Base-by-base conservation (phyloP, 2,329 filamentous ascomycete species). In the Aspergillus vadensis region DNA sequence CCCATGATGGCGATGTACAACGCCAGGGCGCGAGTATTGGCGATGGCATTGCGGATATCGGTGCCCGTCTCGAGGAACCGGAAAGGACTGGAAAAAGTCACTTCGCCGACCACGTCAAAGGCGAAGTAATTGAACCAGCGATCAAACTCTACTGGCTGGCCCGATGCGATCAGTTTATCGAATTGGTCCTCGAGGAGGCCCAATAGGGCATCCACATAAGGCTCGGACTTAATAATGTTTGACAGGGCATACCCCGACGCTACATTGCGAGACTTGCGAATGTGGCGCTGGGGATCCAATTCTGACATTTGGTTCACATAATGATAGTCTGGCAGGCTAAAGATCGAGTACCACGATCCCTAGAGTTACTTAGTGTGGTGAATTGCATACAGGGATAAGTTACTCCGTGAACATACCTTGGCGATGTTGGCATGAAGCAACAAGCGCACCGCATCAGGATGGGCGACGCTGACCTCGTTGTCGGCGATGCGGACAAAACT, bases 401-500 rank as follows among this genome's bases (percentile, higher is more conserved):
- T 38, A 15, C 17, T 19, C 17, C 38, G 60, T 15, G 5, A 30
- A 21, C 23, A 10, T 63, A 66, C 63, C 57, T 68, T 70, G 12
- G 53, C 32, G 19, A 70, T 66, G 4, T 67, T 68, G 1, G 67
- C 69, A 27, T 74, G 63, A 1, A 80, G 70, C 12, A 81, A 67
- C 48, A 72, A 67, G 19, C 69, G 70, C 19, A 80, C 69, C 14
- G 73, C 80, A 60, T 79, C 74, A 1, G 78, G 76, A 62, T 82
- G 75, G 54, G 72, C 72, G 41, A 82, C 72, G 59, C 76, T 80
- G 61, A 82, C 73, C 71, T 82, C 79, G 54, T 81, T 76, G 25
- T 74, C 70, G 5, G 72, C 70, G 32, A 81, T 79, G 15, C 80
- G 77, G 30, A 82, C 76, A 64, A 81, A 81, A 32, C 72, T 65